Evolutionary conservation across 2,329 filamentous ascomycete species (phyloP).

Genomic region (Sporothrix dimorphospora): DNA sequence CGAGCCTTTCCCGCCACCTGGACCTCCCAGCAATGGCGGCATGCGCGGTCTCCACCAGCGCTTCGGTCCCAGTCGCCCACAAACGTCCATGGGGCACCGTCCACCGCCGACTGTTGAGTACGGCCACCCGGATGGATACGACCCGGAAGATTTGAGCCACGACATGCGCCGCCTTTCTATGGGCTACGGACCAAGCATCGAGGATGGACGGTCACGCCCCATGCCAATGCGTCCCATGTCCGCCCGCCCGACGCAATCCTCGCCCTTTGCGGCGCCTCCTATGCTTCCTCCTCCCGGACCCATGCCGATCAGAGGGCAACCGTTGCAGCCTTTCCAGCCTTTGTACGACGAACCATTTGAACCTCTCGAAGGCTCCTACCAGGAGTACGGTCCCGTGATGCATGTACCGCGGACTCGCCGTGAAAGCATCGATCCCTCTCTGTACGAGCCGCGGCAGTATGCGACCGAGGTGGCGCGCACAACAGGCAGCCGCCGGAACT

Average conservation of each 20-base stretch:
- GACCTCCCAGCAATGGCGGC: neutral
- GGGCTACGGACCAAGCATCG: conserved; percentile 45
- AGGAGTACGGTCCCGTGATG: conserved; percentile 42
- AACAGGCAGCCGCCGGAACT: conserved; percentile 43
- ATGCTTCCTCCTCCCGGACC: conserved; percentile 7
- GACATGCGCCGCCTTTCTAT: conserved; percentile 49
- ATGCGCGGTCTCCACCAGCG: conserved; percentile 34
- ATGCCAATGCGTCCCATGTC: conserved; percentile 54
- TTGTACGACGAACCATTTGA: conserved; percentile 45
- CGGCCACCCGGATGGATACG: conserved; percentile 45
- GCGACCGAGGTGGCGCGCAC: conserved; percentile 46
- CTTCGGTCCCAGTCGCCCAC: conserved; percentile 39
- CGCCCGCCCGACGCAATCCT: conserved; percentile 41
- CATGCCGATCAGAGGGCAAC: neutral
- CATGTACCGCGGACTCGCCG: conserved; percentile 36
- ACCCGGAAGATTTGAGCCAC: conserved; percentile 43
- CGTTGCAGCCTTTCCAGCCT: neutral
- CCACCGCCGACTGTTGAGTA: conserved; percentile 40
- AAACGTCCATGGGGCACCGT: conserved; percentile 46
- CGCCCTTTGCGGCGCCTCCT: conserved; percentile 40
- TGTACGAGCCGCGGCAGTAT: conserved; percentile 46
- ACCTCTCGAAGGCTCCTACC: conserved; percentile 43
- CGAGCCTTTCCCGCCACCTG: neutral
- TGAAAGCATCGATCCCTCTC: conserved; percentile 44
- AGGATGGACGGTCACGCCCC: conserved; percentile 47